Conservation (phyloP, 1,284 basidiomycete genomes). For the Cryptococcus sp. region DNA sequence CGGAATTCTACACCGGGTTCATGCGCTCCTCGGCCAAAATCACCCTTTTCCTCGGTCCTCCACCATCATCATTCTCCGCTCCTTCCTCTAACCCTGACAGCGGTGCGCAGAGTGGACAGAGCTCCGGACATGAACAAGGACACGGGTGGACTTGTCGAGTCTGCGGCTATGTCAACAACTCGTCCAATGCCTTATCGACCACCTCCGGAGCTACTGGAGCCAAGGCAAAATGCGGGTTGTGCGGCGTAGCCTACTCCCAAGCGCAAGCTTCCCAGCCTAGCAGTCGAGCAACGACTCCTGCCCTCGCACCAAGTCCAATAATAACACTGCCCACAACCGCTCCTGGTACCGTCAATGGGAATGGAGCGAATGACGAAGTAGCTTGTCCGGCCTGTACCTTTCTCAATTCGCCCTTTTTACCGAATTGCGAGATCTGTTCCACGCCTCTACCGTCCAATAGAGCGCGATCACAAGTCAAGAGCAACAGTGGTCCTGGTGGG, state of each 20-base stretch:
- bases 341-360: background rate
- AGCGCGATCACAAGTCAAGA: conserved; percentile 25
- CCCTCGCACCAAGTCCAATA: background rate
- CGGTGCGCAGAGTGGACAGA: background rate
- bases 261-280: conserved; percentile 16
- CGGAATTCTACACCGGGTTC: conserved; percentile 89
- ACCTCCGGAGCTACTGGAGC: conserved; percentile 56
- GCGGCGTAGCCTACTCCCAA: conserved; percentile 56
- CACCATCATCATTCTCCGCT: conserved; percentile 1
- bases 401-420: conserved; percentile 76
- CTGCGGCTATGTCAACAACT: conserved; percentile 75
- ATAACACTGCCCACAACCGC: background rate
- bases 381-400: conserved; percentile 90
- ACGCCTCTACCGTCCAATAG: conserved; percentile 59
- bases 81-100: background rate
- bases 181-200: conserved; percentile 12
- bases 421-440: conserved; percentile 83
- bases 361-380: conserved; percentile 34
- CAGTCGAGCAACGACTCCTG: conserved; percentile 19
- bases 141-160: conserved; percentile 78
- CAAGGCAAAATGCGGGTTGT: conserved; percentile 67
- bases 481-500: background rate
- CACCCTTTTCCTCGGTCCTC: conserved; percentile 66
- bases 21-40: conserved; percentile 89
- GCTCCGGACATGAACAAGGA: background rate